Evolutionary conservation across 2,329 filamentous ascomycete species (phyloP), one percentile per base, ranked within the genome.

Genomic region (Cytospora piceae): DNA sequence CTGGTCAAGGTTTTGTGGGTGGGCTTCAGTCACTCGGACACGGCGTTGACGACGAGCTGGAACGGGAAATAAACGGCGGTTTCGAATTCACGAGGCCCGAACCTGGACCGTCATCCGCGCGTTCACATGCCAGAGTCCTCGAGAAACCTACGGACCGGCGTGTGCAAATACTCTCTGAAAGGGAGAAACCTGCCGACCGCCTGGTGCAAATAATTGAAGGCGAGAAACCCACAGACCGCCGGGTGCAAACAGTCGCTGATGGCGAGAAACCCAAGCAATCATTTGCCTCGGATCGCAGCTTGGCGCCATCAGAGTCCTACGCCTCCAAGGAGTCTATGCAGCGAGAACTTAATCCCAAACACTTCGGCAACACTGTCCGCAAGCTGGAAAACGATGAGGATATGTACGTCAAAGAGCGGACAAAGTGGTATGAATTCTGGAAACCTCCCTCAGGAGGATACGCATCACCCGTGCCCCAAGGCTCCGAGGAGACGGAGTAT

Each of bases 361-460:
- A 68, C 67, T 72, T 77, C 39, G 80, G 79, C 17, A 87, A 87
- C 70, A 86, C 84, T 0, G 83, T 83, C 5, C 82, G 85, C 55
- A 83, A 81, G 67, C 71, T 81, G 8, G 77, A 76, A 3, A 80
- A 85, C 58, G 71, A 82, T 49, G 80, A 84, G 3, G 80, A 83
- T 14, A 82, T 85, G 75, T 81, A 82, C 61, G 73, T 77, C 60
- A 77, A 77, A 6, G 79, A 82, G 12, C 76, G 79, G 31, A 75
- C 78, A 0, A 78, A 76, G 51, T 89, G 86, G 80, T 89, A 84
- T 78, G 77, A 89, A 67, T 89, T 90, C 66, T 90, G 87, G 87
- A 86, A 87, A 70, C 83, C 85, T 0, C 87, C 87, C 0, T 76
- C 82, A 1, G 87, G 87, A 29, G 84, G 83, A 3, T 90, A 87